phyloP scores from a whole-genome alignment of 2,329 filamentous ascomycete genomes.

The Aspergillus bombycis region DNA sequence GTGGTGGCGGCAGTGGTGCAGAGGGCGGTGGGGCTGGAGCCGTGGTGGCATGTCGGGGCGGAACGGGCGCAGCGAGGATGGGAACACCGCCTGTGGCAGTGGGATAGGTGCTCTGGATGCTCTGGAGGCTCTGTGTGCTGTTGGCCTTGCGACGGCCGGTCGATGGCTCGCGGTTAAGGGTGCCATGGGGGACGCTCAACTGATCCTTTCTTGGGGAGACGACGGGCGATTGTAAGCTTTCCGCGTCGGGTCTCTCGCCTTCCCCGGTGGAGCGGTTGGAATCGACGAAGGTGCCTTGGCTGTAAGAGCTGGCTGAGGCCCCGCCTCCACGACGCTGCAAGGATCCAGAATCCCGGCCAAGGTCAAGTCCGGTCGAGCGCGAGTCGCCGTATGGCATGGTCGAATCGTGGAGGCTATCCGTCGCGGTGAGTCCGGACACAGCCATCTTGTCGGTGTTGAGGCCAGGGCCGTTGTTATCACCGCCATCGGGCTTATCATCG shows the following conservation, averaged over 20 bases:
- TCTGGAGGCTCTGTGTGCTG: conserved; percentile 7
- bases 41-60: conserved; percentile 22
- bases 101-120: conserved; percentile 20
- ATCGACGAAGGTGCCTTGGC: conserved; percentile 39
- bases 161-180: conserved; percentile 42
- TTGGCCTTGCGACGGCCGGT: conserved; percentile 41
- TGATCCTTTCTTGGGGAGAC: conserved; percentile 29
- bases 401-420: conserved; percentile 7
- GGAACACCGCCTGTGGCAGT: conserved; percentile 25
- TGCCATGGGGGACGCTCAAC: conserved; percentile 27
- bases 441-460: conserved; percentile 10
- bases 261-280: conserved; percentile 38
- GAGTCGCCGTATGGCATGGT: conserved; percentile 16
- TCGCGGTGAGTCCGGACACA: conserved; percentile 5
- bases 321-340: conserved; percentile 35
- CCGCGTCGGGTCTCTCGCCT: conserved; percentile 28
- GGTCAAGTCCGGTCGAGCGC: conserved; percentile 36
- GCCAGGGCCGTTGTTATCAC: conserved; percentile 11
- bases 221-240: conserved; percentile 32
- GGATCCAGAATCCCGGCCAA: conserved; percentile 27
- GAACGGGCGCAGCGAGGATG: conserved; percentile 30
- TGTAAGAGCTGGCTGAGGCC: conserved; percentile 26
- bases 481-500: conserved; percentile 52
- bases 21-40: not conserved
- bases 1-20: not conserved